Evolutionary conservation across 2,329 filamentous ascomycete genomes (phyloP).

Genomic region (Cladorrhinum sp.): DNA sequence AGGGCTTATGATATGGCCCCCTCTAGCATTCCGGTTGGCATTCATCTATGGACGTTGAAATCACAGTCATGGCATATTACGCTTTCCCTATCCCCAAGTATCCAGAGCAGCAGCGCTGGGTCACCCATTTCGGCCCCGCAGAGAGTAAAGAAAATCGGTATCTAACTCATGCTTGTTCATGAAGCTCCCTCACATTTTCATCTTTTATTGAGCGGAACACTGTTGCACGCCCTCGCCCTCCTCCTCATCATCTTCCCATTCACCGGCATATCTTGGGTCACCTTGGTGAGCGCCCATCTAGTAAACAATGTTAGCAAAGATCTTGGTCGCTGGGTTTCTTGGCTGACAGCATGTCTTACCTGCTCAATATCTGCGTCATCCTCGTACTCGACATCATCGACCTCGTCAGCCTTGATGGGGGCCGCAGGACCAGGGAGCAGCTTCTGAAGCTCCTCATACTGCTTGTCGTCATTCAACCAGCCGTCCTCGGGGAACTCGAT

Average conservation of each 20-base stretch:
- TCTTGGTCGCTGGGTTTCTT: neutral
- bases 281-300: constrained; percentile 70
- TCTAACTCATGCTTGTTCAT: constrained; percentile 11
- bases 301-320: constrained; percentile 11
- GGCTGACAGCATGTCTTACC: constrained; percentile 42
- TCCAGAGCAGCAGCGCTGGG: neutral
- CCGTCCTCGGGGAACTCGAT: constrained; percentile 85
- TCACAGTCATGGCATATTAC: neutral
- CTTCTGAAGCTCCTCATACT: constrained; percentile 67
- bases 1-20: neutral
- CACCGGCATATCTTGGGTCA: constrained; percentile 62
- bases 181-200: neutral
- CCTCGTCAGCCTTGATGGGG: constrained; percentile 65
- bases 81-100: neutral
- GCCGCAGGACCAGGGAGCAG: constrained; percentile 66
- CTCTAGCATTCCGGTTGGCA: neutral
- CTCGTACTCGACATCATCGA: constrained; percentile 87
- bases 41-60: neutral
- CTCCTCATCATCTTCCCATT: constrained; percentile 71
- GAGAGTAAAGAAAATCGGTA: neutral
- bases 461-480: constrained; percentile 72
- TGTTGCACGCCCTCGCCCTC: constrained; percentile 61
- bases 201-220: constrained; percentile 66
- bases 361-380: constrained; percentile 80
- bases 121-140: neutral